Percentiles rank a stretch among this genome's conserved stretches.
Conservation (phyloP, 1,139 yeast species). For the Nadsonia starkeyi-henricii region DNA sequence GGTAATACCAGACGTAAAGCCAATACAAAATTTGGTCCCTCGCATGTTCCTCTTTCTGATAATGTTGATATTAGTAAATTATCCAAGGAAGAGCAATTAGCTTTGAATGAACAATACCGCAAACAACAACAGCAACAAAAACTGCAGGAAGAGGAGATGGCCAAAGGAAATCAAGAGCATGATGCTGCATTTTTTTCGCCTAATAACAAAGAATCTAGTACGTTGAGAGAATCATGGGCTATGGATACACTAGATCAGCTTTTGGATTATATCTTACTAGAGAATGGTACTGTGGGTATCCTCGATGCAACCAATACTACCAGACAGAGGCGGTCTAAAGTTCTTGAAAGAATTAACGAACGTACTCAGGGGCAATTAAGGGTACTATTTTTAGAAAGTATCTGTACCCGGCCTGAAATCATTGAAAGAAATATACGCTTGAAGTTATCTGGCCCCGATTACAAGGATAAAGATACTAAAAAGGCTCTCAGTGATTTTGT, state of each 20-base stretch:
- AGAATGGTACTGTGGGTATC: slow-evolving; percentile 84
- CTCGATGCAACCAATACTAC: slow-evolving; percentile 91
- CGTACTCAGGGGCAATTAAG: slow-evolving; percentile 63
- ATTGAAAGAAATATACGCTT: slow-evolving; percentile 72
- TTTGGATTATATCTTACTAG: slow-evolving; percentile 63
- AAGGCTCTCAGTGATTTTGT: slow-evolving; percentile 70
- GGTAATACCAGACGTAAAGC: slow-evolving; percentile 84
- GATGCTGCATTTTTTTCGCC: slow-evolving; percentile 83
- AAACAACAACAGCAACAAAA: background rate
- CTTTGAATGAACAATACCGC: background rate
- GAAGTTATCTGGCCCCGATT: slow-evolving; percentile 89
- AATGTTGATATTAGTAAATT: background rate
- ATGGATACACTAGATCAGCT: slow-evolving; percentile 82
- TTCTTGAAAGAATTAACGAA: slow-evolving; percentile 53
- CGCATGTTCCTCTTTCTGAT: background rate
- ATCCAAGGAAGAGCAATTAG: background rate
- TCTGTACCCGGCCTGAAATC: slow-evolving; percentile 66
- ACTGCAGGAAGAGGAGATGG: slow-evolving; percentile 5
- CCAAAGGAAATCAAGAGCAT: slow-evolving; percentile 26
- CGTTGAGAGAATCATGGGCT: slow-evolving; percentile 86
- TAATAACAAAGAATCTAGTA: slow-evolving; percentile 50
- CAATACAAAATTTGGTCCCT: slow-evolving; percentile 6
- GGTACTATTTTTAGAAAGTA: slow-evolving; percentile 72
- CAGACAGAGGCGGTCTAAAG: slow-evolving; percentile 51
- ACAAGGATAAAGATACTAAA: slow-evolving; percentile 71